These are phyloP conservation scores for Sphenostylis stenocarpa DNA, from an alignment of 306 rosid genomes.

Conservation along the genomic window DNA sequence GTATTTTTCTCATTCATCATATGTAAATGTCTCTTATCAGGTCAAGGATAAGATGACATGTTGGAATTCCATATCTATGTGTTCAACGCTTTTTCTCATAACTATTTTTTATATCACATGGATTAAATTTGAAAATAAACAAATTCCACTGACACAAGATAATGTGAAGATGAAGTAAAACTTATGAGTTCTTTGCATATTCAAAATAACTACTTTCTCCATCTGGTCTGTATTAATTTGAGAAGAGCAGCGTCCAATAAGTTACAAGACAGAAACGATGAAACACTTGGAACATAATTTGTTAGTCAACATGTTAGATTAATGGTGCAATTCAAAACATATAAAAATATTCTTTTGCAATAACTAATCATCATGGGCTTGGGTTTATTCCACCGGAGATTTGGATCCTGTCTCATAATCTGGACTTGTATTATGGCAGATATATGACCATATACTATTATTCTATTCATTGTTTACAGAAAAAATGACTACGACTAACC, in stretches of 20 bases:
- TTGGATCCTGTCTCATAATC: background rate
- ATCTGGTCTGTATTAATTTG: too few relatives aligned
- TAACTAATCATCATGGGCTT: background rate
- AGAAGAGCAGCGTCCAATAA: too few relatives aligned
- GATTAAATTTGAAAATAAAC: background rate
- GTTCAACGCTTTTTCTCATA: background rate
- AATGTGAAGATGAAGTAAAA: background rate
- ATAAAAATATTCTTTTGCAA: too few relatives aligned
- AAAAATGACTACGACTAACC: too few relatives aligned
- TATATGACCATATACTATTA: background rate
- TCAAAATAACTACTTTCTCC: background rate
- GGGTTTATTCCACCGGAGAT: too few relatives aligned
- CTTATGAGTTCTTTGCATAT: background rate
- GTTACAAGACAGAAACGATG: too few relatives aligned
- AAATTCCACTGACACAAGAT: background rate
- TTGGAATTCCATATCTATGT: background rate
- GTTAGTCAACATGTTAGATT: background rate
- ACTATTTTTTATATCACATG: background rate
- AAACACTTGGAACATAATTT: background rate
- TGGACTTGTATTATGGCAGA: background rate
- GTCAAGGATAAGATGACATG: background rate
- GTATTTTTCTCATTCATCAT: background rate
- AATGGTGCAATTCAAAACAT: background rate
- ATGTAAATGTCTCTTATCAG: background rate
- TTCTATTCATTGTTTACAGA: too few relatives aligned